Evolutionary conservation across 805 yeast species (phyloP).

Genomic region (Spathaspora passalidarum): DNA sequence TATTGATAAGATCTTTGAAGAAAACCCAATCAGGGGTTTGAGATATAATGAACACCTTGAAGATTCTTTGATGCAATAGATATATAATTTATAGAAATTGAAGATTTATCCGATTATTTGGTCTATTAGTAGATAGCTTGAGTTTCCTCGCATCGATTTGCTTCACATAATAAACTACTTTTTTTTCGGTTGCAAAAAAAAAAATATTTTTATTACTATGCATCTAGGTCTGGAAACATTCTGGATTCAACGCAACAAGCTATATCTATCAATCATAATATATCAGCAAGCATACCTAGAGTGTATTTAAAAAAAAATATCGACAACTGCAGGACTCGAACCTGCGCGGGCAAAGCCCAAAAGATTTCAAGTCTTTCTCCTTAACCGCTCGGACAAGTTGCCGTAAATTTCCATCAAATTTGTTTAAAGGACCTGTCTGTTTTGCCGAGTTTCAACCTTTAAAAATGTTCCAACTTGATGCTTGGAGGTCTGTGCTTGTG

Average conservation of each 20-base stretch:
- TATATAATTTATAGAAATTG: neutral
- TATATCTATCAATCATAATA: neutral
- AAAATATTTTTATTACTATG: neutral
- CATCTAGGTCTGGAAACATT: neutral
- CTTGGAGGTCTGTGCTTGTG: too few species aligned
- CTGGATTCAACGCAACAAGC: neutral
- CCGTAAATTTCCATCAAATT: conserved; percentile 10
- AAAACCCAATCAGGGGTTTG: conserved; percentile 50
- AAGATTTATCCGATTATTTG: neutral
- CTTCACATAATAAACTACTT: neutral
- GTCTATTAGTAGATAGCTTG: neutral
- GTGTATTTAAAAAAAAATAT: conserved; percentile 14
- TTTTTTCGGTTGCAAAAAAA: neutral
- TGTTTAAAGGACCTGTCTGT: neutral
- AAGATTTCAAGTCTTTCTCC: conserved; percentile 41
- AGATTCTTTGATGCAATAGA: conserved; percentile 7
- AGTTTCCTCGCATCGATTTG: neutral
- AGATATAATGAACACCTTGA: conserved; percentile 43
- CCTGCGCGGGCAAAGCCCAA: conserved; percentile 67
- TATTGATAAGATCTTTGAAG: conserved; percentile 44
- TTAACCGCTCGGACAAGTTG: conserved; percentile 41
- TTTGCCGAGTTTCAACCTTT: neutral
- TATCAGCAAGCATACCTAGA: neutral
- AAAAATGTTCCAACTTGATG: too few species aligned
- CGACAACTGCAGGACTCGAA: conserved; percentile 65